Percentiles rank a stretch among this genome's conserved stretches.
Conservation (phyloP, 2,329 filamentous ascomycete genomes). For the Fusarium torreyae region DNA sequence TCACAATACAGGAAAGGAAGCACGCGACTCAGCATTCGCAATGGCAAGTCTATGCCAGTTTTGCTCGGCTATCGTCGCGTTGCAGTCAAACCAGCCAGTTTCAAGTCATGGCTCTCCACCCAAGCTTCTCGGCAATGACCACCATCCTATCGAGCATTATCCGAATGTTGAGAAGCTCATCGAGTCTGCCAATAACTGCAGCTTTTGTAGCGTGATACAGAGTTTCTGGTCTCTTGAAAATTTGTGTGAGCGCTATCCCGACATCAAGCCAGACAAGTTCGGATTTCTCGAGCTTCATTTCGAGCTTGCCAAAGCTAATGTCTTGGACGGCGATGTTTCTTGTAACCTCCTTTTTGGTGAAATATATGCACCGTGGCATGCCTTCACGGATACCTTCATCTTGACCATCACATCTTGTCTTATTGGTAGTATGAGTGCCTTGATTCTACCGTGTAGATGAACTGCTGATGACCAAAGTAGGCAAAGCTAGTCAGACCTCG, state of each 20-base stretch:
- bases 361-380: background rate
- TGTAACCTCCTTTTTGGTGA: background rate
- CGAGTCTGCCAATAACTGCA: background rate
- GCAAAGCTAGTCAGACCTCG: background rate
- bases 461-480: background rate
- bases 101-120: background rate
- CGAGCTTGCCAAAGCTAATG: background rate
- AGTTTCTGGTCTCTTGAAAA: background rate
- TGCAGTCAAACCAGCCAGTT: background rate
- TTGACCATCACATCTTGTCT: slow-evolving; percentile 1
- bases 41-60: background rate
- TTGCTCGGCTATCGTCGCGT: background rate
- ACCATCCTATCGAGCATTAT: background rate
- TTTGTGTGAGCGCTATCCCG: background rate
- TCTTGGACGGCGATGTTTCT: background rate
- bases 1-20: too few relatives aligned
- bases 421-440: background rate
- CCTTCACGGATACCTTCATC: background rate
- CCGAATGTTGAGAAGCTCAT: background rate
- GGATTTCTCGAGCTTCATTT: background rate
- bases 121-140: background rate
- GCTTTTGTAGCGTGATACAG: background rate
- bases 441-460: fast-evolving
- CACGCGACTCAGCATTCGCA: background rate
- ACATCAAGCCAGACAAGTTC: background rate